phyloP scores from a whole-genome alignment of 768 basidiomycete genomes.

The Hemileccinum rubropunctum region DNA sequence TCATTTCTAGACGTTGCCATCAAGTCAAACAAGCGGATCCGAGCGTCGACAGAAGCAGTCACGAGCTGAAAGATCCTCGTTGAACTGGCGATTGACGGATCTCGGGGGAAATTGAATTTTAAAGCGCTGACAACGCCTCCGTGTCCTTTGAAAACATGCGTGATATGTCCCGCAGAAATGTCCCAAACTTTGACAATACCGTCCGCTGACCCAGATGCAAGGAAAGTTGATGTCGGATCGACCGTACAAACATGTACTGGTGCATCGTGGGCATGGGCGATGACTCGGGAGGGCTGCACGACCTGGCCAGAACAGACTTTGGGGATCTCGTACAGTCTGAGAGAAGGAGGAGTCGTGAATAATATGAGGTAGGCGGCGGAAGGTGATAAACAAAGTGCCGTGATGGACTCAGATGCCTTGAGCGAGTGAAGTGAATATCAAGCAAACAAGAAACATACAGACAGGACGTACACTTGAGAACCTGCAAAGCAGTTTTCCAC shows the following conservation, averaged over 20 bases:
- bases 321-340: slow-evolving; percentile 84
- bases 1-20: slow-evolving; percentile 58
- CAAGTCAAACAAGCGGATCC: slow-evolving; percentile 90
- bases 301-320: slow-evolving; percentile 41
- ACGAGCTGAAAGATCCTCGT: slow-evolving; percentile 71
- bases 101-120: slow-evolving; percentile 74
- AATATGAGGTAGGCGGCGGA: slow-evolving; percentile 71
- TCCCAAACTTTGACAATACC: slow-evolving; percentile 98
- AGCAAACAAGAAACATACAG: neutral
- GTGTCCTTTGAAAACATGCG: slow-evolving; percentile 94
- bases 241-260: slow-evolving; percentile 87
- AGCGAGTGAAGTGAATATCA: neutral
- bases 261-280: slow-evolving; percentile 86
- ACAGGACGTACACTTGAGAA: slow-evolving; percentile 72
- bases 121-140: slow-evolving; percentile 96
- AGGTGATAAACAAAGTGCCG: slow-evolving; percentile 78
- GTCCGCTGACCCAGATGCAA: slow-evolving; percentile 95
- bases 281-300: slow-evolving; percentile 68
- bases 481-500: slow-evolving; percentile 72
- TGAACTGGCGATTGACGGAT: slow-evolving; percentile 47
- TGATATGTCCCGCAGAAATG: slow-evolving; percentile 80
- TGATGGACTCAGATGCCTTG: slow-evolving; percentile 84
- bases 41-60: slow-evolving; percentile 90
- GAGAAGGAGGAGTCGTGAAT: slow-evolving; percentile 76
- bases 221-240: slow-evolving; percentile 84